Percentiles rank a stretch among this genome's conserved stretches.
phyloP scores from a whole-genome alignment of 768 basidiomycete species.

The Rickenella mellea region DNA sequence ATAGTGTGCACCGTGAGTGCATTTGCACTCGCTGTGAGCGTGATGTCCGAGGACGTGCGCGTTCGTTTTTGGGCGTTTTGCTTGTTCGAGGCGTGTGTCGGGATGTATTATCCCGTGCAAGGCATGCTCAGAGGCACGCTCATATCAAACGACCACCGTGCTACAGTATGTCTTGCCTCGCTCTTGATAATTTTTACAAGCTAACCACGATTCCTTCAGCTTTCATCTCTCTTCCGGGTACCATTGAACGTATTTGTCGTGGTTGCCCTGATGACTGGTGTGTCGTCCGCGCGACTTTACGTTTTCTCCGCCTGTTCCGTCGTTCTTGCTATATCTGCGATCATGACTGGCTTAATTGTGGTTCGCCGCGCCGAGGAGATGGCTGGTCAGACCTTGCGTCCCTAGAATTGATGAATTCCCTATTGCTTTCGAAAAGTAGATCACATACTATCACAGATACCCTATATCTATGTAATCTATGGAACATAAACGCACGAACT shows the following conservation, averaged over 20 bases:
- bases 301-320: conserved; percentile 52
- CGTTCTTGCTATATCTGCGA: conserved; percentile 47
- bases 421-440: too few relatives aligned
- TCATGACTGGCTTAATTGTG: conserved; percentile 45
- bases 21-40: conserved; percentile 42
- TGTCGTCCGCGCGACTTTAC: conserved; percentile 49
- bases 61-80: conserved; percentile 67
- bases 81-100: conserved; percentile 66
- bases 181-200: conserved; percentile 1
- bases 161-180: conserved; percentile 42
- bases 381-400: too few relatives aligned
- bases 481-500: too few relatives aligned
- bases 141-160: conserved; percentile 63
- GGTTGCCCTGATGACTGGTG: conserved; percentile 56
- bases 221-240: conserved; percentile 64
- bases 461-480: too few relatives aligned
- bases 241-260: conserved; percentile 71
- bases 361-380: conserved; percentile 6
- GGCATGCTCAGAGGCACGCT: conserved; percentile 62
- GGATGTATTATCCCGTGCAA: conserved; percentile 73
- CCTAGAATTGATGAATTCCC: too few relatives aligned
- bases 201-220: conserved; percentile 22
- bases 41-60: conserved; percentile 33
- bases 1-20: conserved; percentile 52
- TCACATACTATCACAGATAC: too few relatives aligned